phyloP scores from a whole-genome alignment of 768 basidiomycete genomes.

The Kwoniella sp. region DNA sequence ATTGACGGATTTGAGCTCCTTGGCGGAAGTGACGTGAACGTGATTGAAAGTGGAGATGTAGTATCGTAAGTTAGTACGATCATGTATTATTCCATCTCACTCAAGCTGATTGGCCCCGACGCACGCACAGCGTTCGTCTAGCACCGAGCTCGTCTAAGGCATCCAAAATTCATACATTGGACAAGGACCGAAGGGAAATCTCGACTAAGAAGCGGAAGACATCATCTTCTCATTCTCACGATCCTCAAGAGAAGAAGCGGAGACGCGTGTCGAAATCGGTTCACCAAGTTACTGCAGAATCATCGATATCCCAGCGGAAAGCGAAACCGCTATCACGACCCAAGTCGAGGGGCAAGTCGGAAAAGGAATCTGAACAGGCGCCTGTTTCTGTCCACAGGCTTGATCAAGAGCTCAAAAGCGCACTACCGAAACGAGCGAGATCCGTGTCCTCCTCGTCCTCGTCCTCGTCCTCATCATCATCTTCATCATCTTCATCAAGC shows the following conservation, averaged over 20 bases:
- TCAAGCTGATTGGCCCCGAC: constrained; percentile 13
- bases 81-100: too few species aligned
- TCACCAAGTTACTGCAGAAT: too few species aligned
- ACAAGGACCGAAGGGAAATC: not conserved
- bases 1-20: constrained; percentile 58
- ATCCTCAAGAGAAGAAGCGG: constrained; percentile 12
- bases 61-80: constrained; percentile 43
- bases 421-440: constrained; percentile 15
- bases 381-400: too few species aligned
- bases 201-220: not conserved
- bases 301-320: too few species aligned
- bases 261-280: constrained; percentile 5
- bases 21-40: constrained; percentile 69
- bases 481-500: constrained; percentile 24
- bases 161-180: too few species aligned
- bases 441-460: constrained; percentile 11
- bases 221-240: not conserved
- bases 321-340: too few species aligned
- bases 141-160: constrained; percentile 19
- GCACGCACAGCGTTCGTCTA: constrained; percentile 22
- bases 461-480: constrained; percentile 12
- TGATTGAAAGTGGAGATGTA: constrained; percentile 67
- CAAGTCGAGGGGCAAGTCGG: not conserved
- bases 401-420: too few species aligned
- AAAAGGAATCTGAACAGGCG: too few species aligned